Base-by-base conservation (phyloP, 2,329 filamentous ascomycete species). In the Metarhizium album region DNA sequence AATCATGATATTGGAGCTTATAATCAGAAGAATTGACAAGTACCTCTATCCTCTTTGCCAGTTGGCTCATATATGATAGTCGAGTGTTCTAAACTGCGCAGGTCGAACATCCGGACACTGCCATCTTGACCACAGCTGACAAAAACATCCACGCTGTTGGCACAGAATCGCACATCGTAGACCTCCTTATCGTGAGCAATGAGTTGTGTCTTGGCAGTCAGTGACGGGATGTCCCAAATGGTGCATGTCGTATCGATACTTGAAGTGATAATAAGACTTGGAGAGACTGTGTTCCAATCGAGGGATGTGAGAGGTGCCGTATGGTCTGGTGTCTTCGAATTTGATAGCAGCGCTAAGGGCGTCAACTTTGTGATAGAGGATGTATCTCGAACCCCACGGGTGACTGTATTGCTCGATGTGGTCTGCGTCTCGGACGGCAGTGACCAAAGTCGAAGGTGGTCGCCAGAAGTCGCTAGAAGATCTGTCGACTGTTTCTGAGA, bases 161-260 rank as follows among this genome's bases (percentile, higher is more conserved):
- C 93, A 70, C 93, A 98, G 70, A 98, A 98, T 20, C 93, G 84
- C 46, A 98, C 93, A 65, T 98, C 93, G 62, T 95, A 98, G 5
- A 98, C 93, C 69, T 98, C 93, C 69, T 97, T 97, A 71, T 98
- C 93, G 67, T 98, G 93, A 20, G 93, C 93, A 68, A 98, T 98
- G 45, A 98, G 75, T 67, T 98, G 93, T 2, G 93, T 98, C 71
- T 98, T 98, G 48, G 93, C 93, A 1, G 93, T 98, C 55, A 98
- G 75, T 1, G 93, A 96, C 3, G 93, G 93, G 51, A 98, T 98
- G 66, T 98, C 93, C 93, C 93, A 98, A 58, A 98, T 98, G 4
- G 93, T 98, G 70, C 93, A 98, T 5, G 93, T 98, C 1, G 93
- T 98, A 64, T 98, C 93, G 62, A 98, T 98, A 66, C 90, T 97